phyloP scores from a whole-genome alignment of 768 basidiomycete genomes.

The Russula vinacea region DNA sequence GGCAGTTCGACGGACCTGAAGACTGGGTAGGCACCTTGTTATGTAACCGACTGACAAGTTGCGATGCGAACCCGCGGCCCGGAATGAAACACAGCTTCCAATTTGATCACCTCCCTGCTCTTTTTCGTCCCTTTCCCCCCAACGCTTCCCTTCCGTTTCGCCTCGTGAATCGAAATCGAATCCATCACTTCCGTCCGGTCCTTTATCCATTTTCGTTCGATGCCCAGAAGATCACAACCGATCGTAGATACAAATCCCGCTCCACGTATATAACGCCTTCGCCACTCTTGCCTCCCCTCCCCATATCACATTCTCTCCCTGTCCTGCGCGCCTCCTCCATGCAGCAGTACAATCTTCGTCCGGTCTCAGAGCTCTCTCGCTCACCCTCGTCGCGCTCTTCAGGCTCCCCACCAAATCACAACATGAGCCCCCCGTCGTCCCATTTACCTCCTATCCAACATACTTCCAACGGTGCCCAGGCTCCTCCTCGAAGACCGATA shows the following conservation, averaged over 20 bases:
- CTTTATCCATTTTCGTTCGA: constrained; percentile 20
- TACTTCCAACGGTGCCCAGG: constrained; percentile 13
- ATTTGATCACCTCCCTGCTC: constrained; percentile 21
- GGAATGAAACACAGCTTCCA: constrained; percentile 27
- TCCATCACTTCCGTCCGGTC: constrained; percentile 26
- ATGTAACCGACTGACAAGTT: constrained; percentile 15
- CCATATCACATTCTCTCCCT: constrained; percentile 11
- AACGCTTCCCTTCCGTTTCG: constrained; percentile 1
- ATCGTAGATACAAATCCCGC: constrained; percentile 28
- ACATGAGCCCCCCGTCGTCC: constrained; percentile 24
- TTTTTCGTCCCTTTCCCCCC: constrained; percentile 11
- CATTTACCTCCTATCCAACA: constrained; percentile 29
- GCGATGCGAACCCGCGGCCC: constrained; percentile 25
- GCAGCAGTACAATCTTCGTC: constrained; percentile 29
- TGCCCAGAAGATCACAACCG: constrained; percentile 22
- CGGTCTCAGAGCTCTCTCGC: constrained; percentile 27
- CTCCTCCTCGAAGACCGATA: constrained; percentile 26
- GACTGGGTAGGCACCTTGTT: constrained; percentile 2
- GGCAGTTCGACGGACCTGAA: constrained; percentile 25
- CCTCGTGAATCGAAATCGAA: constrained; percentile 23
- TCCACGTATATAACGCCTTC: constrained; percentile 22
- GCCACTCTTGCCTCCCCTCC: constrained; percentile 1
- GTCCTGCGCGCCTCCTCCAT: constrained; percentile 5
- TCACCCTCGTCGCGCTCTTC: constrained; percentile 27
- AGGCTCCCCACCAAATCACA: constrained; percentile 16